phyloP scores from a whole-genome alignment of 176 grass and related monocot genomes.

The Themeda triandra region DNA sequence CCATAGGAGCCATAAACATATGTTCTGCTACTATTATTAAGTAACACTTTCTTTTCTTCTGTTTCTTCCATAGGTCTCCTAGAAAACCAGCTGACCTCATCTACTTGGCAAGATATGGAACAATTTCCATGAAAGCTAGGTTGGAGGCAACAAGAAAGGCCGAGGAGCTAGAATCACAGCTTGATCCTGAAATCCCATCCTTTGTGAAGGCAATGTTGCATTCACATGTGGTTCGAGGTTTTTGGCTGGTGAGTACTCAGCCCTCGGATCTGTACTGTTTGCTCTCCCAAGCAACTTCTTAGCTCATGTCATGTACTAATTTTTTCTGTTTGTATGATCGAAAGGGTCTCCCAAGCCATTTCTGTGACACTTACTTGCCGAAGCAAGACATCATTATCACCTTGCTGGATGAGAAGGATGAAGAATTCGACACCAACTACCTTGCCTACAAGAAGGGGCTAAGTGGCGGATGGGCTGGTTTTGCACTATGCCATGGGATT shows the following conservation, averaged over 20 bases:
- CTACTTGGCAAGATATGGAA: constrained; percentile 40
- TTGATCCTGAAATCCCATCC: constrained; percentile 50
- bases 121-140: constrained; percentile 56
- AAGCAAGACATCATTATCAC: constrained; percentile 56
- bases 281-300: not conserved
- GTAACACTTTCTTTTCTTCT: not conserved
- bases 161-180: constrained; percentile 60
- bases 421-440: constrained; percentile 61
- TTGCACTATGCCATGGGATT: constrained; percentile 66
- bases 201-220: constrained; percentile 82
- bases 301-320: not conserved
- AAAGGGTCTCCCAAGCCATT: constrained; percentile 61
- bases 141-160: constrained; percentile 60
- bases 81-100: constrained; percentile 42
- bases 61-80: constrained; percentile 35
- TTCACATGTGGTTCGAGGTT: constrained; percentile 70
- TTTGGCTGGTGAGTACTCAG: constrained; percentile 76
- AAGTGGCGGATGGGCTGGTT: constrained; percentile 75
- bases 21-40: constrained; percentile 4
- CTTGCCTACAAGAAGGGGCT: constrained; percentile 67
- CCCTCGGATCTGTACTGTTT: constrained; percentile 8
- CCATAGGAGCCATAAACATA: not conserved
- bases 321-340: constrained; percentile 10
- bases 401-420: constrained; percentile 61
- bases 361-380: constrained; percentile 66